These are phyloP conservation scores for Talaromyces verruculosus DNA, from an alignment of 2,329 filamentous ascomycete genomes.

Conservation along the genomic window DNA sequence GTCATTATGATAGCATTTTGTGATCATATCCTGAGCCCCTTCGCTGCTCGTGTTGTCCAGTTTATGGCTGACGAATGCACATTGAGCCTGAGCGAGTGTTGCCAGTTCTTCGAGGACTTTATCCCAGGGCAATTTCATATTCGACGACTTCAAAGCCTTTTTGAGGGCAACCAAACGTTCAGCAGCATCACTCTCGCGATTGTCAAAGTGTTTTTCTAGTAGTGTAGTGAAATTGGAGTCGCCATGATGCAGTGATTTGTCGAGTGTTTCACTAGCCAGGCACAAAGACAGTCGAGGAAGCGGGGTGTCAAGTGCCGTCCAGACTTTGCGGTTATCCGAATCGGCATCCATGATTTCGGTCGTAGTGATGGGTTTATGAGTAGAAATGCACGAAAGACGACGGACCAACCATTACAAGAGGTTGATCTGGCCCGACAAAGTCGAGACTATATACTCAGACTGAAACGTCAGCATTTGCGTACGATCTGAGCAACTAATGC, in stretches of 20 bases:
- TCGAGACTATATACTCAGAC: constrained; percentile 9
- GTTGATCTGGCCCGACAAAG: constrained; percentile 1
- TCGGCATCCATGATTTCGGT: constrained; percentile 1
- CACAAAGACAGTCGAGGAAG: constrained; percentile 30
- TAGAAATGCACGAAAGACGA: background rate
- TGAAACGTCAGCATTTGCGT: background rate
- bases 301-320: background rate
- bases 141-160: constrained; percentile 51
- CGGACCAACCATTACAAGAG: constrained; percentile 7
- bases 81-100: constrained; percentile 63
- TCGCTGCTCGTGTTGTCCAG: constrained; percentile 59
- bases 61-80: constrained; percentile 65
- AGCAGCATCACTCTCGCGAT: constrained; percentile 41
- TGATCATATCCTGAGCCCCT: constrained; percentile 62
- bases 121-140: constrained; percentile 63
- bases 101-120: constrained; percentile 64
- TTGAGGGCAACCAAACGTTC: constrained; percentile 63
- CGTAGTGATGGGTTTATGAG: background rate
- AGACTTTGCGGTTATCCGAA: background rate
- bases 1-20: constrained; percentile 66
- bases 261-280: constrained; percentile 27
- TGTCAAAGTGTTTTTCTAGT: constrained; percentile 34
- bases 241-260: constrained; percentile 27
- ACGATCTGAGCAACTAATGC: background rate
- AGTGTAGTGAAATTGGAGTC: constrained; percentile 29